These are phyloP conservation scores for Baffinella frigidus DNA, from an alignment of 208 protist species.

Conservation along the genomic window DNA sequence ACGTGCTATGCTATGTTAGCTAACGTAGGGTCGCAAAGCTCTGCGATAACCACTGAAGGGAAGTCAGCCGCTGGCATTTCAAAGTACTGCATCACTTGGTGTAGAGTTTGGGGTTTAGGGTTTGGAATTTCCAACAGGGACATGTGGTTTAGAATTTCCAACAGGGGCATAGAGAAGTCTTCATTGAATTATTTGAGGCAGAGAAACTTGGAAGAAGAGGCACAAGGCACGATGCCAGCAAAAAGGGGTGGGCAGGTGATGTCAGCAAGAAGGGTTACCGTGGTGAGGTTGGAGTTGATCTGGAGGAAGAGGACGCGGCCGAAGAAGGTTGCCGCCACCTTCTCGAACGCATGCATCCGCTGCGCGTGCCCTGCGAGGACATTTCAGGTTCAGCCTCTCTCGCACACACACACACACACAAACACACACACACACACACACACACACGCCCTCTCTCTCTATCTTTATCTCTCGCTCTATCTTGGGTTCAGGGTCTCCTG, in stretches of 20 bases:
- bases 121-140: background rate
- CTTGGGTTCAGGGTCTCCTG: background rate
- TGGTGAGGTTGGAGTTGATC: constrained; percentile 14
- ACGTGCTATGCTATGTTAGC: too few relatives aligned
- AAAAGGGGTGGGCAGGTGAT: too few relatives aligned
- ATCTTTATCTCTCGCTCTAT: background rate
- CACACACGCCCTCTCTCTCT: background rate
- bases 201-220: background rate
- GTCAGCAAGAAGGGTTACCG: too few relatives aligned
- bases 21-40: background rate
- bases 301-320: constrained; percentile 31
- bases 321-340: background rate
- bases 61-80: background rate
- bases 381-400: too few relatives aligned
- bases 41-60: constrained; percentile 32
- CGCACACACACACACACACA: too few relatives aligned
- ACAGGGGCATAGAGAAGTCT: background rate
- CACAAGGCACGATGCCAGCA: too few relatives aligned
- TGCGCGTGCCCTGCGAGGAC: background rate
- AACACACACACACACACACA: too few relatives aligned
- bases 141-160: background rate
- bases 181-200: background rate
- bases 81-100: too few relatives aligned
- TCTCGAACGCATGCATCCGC: constrained; percentile 17
- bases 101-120: too few relatives aligned